phyloP scores from a whole-genome alignment of 805 yeast species.

The Kurtzmaniella cleridarum region DNA sequence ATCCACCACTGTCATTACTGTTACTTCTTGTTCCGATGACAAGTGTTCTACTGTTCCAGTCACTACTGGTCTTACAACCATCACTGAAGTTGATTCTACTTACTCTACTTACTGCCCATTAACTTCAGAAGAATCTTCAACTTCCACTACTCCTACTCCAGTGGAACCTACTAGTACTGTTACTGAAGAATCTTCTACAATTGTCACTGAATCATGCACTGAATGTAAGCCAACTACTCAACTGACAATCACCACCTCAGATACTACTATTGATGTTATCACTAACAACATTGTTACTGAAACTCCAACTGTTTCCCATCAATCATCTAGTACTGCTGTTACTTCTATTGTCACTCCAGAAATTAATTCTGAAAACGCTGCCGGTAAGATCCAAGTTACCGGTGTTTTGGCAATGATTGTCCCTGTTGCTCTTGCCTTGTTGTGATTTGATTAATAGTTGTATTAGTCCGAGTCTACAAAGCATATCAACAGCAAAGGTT shows the following conservation, averaged over 20 bases:
- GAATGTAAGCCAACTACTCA: constrained; percentile 15
- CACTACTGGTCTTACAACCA: constrained; percentile 8
- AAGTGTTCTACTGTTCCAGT: constrained; percentile 15
- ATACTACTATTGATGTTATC: constrained; percentile 33
- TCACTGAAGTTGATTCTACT: not conserved
- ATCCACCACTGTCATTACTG: constrained; percentile 11
- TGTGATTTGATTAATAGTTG: not conserved
- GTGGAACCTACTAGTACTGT: constrained; percentile 2
- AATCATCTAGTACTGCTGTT: constrained; percentile 7
- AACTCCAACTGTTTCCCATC: constrained; percentile 15
- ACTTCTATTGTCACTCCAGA: constrained; percentile 12
- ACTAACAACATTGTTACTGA: constrained; percentile 36
- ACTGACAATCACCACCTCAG: constrained; percentile 9
- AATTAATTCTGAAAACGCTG: constrained; percentile 10
- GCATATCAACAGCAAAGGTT: no score
- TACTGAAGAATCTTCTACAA: constrained; percentile 3
- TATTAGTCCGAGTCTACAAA: no score
- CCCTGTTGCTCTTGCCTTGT: constrained; percentile 13
- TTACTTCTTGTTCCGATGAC: constrained; percentile 21
- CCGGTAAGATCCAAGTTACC: constrained; percentile 11
- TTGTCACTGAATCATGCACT: constrained; percentile 12
- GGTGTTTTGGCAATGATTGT: constrained; percentile 20
- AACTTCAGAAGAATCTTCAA: constrained; percentile 13
- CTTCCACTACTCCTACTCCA: constrained; percentile 16
- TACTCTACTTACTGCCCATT: not conserved